Evolutionary conservation across 768 basidiomycete genomes (phyloP), one percentile per base, ranked within the genome.

Genomic region (Phaeolepiota aurea): DNA sequence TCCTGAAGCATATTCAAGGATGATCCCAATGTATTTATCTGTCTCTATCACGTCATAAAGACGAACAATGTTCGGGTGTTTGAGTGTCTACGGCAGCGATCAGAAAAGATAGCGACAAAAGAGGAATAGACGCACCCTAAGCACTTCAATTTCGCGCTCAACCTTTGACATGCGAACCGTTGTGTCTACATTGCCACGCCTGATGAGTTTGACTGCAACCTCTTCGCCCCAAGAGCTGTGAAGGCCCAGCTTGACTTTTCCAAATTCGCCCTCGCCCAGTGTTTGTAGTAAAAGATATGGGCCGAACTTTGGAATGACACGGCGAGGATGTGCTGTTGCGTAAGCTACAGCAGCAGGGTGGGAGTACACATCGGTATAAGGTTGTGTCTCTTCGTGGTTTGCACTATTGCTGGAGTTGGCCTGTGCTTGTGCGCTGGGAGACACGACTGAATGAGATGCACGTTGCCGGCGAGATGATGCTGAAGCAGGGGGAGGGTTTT

Each of bases 1-100:
- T 40, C 96, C 96, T 1, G 90, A 92, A 23, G 96, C 96, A 54
- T 94, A 98, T 60, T 98, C 96, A 46, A 99, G 79, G 51, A 99
- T 94, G 56, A 99, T 99, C 25, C 96, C 96, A 53, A 99, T 98
- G 65, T 98, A 98, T 63, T 96, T 97, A 71, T 98, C 96, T 1
- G 96, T 98, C 61, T 98, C 93, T 50, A 99, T 96, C 15, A 98
- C 93, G 56, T 99, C 96, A 74, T 94, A 97, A 33, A 98, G 69
- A 7, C 92, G 82, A 23, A 98, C 96, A 62, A 99, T 98, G 60
- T 98, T 98, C 0, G 96, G 96, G 50, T 99, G 96, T 57, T 91
- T 90, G 45, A 99, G 75, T 41, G 77, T 80, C 93, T 97, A 51
- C 25, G 37, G 22, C 14, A 46, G n/a, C 25, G 38, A 46, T 56